These are phyloP conservation scores for Celoporthe dispersa DNA, from an alignment of 2,329 filamentous ascomycete genomes.

Conservation along the genomic window DNA sequence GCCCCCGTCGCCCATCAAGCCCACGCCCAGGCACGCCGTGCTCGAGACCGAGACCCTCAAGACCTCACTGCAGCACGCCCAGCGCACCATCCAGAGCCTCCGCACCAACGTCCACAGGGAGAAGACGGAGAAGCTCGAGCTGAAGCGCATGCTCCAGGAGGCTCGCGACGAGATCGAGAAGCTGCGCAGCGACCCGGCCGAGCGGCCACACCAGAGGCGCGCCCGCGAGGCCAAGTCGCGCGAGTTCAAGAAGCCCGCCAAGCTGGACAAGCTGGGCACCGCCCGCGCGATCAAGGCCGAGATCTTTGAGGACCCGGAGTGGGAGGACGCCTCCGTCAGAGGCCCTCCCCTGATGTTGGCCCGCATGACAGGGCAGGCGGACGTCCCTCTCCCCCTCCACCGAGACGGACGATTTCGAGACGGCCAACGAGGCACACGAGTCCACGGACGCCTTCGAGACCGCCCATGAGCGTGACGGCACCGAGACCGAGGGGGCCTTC, in stretches of 20 bases:
- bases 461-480: conserved; percentile 73
- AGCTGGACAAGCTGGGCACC: conserved; percentile 73
- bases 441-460: conserved; percentile 69
- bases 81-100: conserved; percentile 94
- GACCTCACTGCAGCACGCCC: conserved; percentile 90
- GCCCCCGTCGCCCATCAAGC: conserved; percentile 87
- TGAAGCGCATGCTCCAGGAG: conserved; percentile 93
- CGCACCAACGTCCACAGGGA: conserved; percentile 95
- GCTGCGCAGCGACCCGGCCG: conserved; percentile 58
- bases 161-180: conserved; percentile 89
- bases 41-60: conserved; percentile 96
- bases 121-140: conserved; percentile 97
- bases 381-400: conserved; percentile 31
- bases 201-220: conserved; percentile 50
- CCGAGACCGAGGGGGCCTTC: conserved; percentile 94
- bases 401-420: conserved; percentile 74
- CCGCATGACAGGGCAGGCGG: conserved; percentile 21
- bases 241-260: conserved; percentile 75
- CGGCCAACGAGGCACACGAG: conserved; percentile 84
- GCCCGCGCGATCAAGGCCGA: conserved; percentile 77
- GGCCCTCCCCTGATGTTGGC: conserved; percentile 24
- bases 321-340: conserved; percentile 69
- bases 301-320: conserved; percentile 81
- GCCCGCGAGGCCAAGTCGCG: conserved; percentile 67
- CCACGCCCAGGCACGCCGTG: conserved; percentile 85